A percentile compares a stretch with the other conserved stretches of the same genome.
phyloP scores from a whole-genome alignment of 73 alveolate genomes.

The Paramecium primaurelia region DNA sequence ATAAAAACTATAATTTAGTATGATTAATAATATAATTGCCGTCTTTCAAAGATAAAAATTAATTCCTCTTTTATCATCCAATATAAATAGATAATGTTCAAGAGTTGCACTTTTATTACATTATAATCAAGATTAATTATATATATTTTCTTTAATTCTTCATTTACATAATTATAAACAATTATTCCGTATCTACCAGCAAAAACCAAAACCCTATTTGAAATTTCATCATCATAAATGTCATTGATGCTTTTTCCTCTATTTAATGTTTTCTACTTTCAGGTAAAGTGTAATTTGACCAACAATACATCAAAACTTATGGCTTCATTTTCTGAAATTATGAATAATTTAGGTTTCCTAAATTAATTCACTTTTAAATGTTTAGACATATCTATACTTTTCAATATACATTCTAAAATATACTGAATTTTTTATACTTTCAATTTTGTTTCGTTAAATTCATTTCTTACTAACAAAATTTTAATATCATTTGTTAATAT shows the following conservation, averaged over 20 bases:
- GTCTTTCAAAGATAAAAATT: background rate
- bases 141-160: background rate
- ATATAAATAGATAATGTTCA: background rate
- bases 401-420: background rate
- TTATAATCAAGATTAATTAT: background rate
- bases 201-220: background rate
- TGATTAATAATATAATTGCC: background rate
- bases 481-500: background rate
- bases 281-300: background rate
- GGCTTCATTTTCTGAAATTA: background rate
- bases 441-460: background rate
- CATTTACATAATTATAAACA: background rate
- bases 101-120: background rate
- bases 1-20: background rate
- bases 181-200: background rate
- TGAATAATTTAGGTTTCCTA: background rate
- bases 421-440: background rate
- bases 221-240: background rate
- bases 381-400: background rate
- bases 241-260: background rate
- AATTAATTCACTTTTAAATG: background rate
- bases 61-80: constrained; percentile 11
- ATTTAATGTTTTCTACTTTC: background rate
- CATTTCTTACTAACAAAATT: background rate
- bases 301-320: background rate